Conservation (phyloP, 768 basidiomycete species). For the Lactarius hengduanensis region DNA sequence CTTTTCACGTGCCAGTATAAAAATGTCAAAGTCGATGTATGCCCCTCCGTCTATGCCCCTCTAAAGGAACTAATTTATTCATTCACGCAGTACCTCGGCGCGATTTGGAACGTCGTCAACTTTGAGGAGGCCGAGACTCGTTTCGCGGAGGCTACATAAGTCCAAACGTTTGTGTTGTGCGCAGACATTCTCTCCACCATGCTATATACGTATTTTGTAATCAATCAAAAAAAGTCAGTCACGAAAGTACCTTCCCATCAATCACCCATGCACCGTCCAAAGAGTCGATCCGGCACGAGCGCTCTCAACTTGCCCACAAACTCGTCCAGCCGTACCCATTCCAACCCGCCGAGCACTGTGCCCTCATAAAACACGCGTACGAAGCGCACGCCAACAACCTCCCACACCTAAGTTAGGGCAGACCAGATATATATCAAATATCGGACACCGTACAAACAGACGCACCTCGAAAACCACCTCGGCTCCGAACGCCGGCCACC, state of each 20-base stretch:
- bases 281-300: conserved; percentile 40
- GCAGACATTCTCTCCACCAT: background rate
- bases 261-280: conserved; percentile 30
- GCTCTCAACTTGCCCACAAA: conserved; percentile 39
- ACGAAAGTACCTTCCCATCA: conserved; percentile 1
- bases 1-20: conserved; percentile 54
- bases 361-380: conserved; percentile 49
- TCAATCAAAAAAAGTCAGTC: background rate
- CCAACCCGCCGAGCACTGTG: conserved; percentile 38
- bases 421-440: background rate
- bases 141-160: conserved; percentile 40
- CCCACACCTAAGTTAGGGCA: conserved; percentile 41
- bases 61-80: conserved; percentile 5
- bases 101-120: conserved; percentile 96
- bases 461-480: conserved; percentile 49
- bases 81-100: conserved; percentile 73
- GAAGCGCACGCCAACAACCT: conserved; percentile 32
- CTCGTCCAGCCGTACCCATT: conserved; percentile 39
- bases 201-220: background rate
- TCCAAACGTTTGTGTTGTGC: background rate
- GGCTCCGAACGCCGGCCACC: conserved; percentile 50
- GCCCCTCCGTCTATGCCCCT: conserved; percentile 36
- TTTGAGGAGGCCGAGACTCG: conserved; percentile 86
- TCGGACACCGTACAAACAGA: background rate
- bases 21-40: conserved; percentile 91